Evolutionary conservation across 2,329 filamentous ascomycete genomes (phyloP).

Genomic region (Diplodia seriata): DNA sequence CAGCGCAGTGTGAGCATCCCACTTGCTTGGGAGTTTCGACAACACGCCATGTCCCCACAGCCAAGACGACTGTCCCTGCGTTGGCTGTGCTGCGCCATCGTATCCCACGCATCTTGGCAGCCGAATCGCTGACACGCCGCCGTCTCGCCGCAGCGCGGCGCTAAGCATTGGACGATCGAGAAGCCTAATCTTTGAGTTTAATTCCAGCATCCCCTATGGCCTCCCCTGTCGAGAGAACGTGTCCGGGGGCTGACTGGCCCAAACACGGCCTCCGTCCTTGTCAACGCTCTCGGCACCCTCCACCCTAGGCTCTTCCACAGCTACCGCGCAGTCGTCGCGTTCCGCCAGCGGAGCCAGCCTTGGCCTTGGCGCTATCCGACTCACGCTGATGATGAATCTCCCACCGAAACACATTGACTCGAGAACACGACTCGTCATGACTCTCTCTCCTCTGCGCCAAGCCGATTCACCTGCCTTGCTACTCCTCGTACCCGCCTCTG

Average conservation of each 20-base stretch:
- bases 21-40: background rate
- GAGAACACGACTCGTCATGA: conserved; percentile 13
- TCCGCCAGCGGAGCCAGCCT: background rate
- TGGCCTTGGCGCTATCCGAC: conserved; percentile 3
- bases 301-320: background rate
- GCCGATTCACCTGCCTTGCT: background rate
- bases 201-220: background rate
- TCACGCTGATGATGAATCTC: background rate
- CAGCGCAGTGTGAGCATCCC: no score
- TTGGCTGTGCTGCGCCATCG: conserved; percentile 8
- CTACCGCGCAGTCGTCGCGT: background rate
- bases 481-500: background rate
- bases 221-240: background rate
- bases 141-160: conserved; percentile 12
- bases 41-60: background rate
- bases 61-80: background rate
- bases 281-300: background rate
- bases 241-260: background rate
- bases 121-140: conserved; percentile 13
- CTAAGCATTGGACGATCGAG: conserved; percentile 21
- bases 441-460: background rate
- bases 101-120: background rate
- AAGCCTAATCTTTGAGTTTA: conserved; percentile 16
- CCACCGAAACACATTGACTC: background rate
- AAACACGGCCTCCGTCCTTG: background rate